These are phyloP conservation scores for Caloboletus firmus DNA, from an alignment of 1,284 basidiomycete genomes.

Conservation along the genomic window DNA sequence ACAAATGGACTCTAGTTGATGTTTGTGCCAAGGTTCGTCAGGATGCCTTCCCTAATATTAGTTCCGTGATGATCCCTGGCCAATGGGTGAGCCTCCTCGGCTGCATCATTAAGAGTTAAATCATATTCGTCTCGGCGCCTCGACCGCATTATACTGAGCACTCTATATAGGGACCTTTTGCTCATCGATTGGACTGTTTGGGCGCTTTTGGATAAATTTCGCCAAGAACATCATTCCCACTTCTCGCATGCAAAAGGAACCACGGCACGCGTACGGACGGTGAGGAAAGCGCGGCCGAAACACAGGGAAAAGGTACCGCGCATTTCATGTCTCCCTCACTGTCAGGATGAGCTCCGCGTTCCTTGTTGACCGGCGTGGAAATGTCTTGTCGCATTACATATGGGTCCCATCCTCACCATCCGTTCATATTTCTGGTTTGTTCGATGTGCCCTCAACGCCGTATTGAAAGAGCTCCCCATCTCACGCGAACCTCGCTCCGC, in stretches of 20 bases:
- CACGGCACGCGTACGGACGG: not conserved
- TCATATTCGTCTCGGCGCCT: conserved; percentile 8
- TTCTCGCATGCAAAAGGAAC: conserved; percentile 1
- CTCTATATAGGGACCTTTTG: conserved; percentile 3
- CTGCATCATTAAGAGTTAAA: not conserved
- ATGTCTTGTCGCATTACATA: conserved; percentile 21
- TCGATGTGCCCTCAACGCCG: not conserved
- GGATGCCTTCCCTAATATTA: conserved; percentile 1
- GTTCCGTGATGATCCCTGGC: conserved; percentile 9
- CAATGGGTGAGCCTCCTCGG: conserved; percentile 16
- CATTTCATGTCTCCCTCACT: not conserved
- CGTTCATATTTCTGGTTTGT: conserved; percentile 1
- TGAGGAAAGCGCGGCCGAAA: conserved; percentile 2
- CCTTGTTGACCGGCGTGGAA: not conserved
- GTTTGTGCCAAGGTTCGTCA: conserved; percentile 23
- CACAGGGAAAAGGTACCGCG: conserved; percentile 11
- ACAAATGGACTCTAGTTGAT: conserved; percentile 2
- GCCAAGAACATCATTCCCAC: not conserved
- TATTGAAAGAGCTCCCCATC: not conserved
- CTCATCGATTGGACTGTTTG: conserved; percentile 25
- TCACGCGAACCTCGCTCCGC: conserved; percentile 8
- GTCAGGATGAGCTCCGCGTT: conserved; percentile 3
- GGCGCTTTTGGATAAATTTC: conserved; percentile 13
- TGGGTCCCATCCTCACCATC: not conserved
- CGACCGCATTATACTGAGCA: conserved; percentile 6